phyloP scores from a whole-genome alignment of 495 filamentous ascomycete genomes.

The Chlorociboria aeruginascens region DNA sequence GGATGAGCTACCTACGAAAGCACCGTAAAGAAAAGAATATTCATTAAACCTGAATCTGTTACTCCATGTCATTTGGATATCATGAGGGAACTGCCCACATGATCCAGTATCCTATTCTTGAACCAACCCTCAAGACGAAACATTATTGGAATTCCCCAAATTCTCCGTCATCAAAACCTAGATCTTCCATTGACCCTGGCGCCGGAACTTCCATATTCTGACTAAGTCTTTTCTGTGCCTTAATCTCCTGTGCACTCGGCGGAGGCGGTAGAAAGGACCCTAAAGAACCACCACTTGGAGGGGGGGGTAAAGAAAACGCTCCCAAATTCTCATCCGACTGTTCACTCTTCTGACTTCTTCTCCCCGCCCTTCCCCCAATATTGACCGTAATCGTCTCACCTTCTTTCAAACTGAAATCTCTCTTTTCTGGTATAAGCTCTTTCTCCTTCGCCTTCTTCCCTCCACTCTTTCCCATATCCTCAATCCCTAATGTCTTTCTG shows the following conservation, averaged over 20 bases:
- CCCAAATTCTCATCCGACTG: conserved; percentile 18
- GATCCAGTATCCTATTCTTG: not conserved
- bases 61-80: no score
- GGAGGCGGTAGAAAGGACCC: conserved; percentile 43
- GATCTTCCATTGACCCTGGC: conserved; percentile 29
- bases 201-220: conserved; percentile 16
- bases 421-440: conserved; percentile 30
- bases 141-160: conserved; percentile 48
- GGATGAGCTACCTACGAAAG: no score
- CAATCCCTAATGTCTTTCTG: conserved; percentile 41
- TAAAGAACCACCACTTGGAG: conserved; percentile 22
- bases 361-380: conserved; percentile 40
- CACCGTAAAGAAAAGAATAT: no score
- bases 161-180: conserved; percentile 55
- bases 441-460: conserved; percentile 20
- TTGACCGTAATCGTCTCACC: conserved; percentile 78
- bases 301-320: conserved; percentile 42
- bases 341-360: conserved; percentile 20
- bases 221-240: conserved; percentile 36
- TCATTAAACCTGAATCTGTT: no score
- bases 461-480: conserved; percentile 11
- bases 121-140: not conserved
- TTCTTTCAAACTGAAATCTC: conserved; percentile 69
- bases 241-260: conserved; percentile 43
- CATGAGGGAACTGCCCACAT: no score